These are phyloP conservation scores for Arachnopeziza araneosa DNA, from an alignment of 2,329 filamentous ascomycete species.

Conservation along the genomic window DNA sequence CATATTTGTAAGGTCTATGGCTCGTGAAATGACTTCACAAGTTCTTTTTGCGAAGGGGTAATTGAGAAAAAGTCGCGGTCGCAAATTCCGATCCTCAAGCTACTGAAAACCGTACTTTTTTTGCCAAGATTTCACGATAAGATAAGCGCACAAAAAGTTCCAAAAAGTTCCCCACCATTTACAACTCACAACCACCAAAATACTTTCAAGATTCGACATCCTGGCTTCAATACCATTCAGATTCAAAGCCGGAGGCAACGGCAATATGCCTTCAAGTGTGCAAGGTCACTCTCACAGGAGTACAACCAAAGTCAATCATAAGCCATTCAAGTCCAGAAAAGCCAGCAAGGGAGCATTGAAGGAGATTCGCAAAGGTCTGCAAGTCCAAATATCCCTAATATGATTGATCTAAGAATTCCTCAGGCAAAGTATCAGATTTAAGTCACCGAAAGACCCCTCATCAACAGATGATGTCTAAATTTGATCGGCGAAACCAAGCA, in stretches of 20 bases:
- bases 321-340: constrained; percentile 89
- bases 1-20: constrained; percentile 6
- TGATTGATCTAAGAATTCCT: constrained; percentile 10
- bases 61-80: background rate
- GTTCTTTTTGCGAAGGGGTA: background rate
- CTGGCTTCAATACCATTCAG: constrained; percentile 73
- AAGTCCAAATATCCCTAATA: constrained; percentile 2
- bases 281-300: constrained; percentile 79
- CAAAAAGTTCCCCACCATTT: constrained; percentile 10
- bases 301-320: constrained; percentile 84
- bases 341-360: constrained; percentile 83
- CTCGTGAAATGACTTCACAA: background rate
- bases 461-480: constrained; percentile 95
- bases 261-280: constrained; percentile 68
- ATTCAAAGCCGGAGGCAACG: constrained; percentile 69
- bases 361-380: constrained; percentile 72
- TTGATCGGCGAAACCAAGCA: constrained; percentile 90
- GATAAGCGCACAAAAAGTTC: constrained; percentile 20
- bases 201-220: constrained; percentile 32
- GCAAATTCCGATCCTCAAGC: too few relatives aligned
- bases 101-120: constrained; percentile 7
- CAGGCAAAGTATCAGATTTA: constrained; percentile 75
- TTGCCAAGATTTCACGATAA: constrained; percentile 23
- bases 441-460: constrained; percentile 79
- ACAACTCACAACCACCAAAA: constrained; percentile 1